Evolutionary conservation across 1,284 basidiomycete genomes (phyloP).

Genomic region (Tilletia caries): DNA sequence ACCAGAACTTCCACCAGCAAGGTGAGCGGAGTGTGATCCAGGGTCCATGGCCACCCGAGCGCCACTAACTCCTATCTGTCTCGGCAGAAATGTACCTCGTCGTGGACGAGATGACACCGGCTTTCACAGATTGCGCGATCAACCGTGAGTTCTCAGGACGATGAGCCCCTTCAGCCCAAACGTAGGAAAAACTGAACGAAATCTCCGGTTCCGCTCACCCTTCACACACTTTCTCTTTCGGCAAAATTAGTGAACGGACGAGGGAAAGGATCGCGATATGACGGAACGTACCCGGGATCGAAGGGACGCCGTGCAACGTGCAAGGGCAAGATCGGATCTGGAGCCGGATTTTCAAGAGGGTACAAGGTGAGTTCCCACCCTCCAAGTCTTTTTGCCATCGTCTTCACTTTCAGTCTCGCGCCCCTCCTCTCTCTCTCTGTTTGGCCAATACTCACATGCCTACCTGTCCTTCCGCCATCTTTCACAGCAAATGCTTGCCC

Average conservation of each 20-base stretch:
- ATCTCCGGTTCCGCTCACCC: not conserved
- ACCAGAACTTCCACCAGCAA: constrained; percentile 8
- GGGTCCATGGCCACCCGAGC: no score
- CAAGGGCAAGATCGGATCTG: not conserved
- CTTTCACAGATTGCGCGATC: not conserved
- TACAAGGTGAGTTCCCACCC: not conserved
- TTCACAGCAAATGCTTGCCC: not conserved
- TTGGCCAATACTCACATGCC: no score
- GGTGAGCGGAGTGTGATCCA: not conserved
- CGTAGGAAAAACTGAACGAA: no score
- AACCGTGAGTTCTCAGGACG: not conserved
- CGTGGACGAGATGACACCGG: constrained; percentile 2
- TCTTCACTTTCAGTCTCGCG: no score
- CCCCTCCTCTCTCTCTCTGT: no score
- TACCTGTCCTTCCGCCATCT: no score
- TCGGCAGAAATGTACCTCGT: not conserved
- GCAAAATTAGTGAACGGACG: not conserved
- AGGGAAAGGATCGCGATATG: not conserved
- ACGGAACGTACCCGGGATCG: not conserved
- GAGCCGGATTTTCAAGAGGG: not conserved
- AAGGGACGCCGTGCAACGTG: not conserved
- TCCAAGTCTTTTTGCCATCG: no score
- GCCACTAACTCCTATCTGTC: no score
- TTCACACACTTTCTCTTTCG: not conserved
- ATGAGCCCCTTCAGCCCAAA: no score